These are phyloP conservation scores for Laburnicola sp. DNA, from an alignment of 2,329 filamentous ascomycete genomes.

Conservation along the genomic window DNA sequence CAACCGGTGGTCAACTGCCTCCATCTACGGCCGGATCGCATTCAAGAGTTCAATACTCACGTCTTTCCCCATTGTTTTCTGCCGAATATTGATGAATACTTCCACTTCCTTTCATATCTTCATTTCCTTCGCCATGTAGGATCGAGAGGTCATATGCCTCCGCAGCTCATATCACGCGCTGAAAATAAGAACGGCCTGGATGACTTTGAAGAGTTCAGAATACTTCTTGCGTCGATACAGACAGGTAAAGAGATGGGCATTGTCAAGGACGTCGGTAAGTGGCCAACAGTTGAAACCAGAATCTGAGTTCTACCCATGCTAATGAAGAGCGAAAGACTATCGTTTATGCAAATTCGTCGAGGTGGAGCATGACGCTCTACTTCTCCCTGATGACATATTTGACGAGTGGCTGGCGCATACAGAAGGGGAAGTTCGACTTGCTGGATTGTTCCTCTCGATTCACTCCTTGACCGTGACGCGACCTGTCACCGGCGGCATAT, in stretches of 20 bases:
- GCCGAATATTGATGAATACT: slow-evolving; percentile 45
- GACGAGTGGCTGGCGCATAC: slow-evolving; percentile 43
- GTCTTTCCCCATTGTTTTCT: slow-evolving; percentile 54
- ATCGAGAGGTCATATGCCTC: slow-evolving; percentile 21
- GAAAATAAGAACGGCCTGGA: slow-evolving; percentile 16
- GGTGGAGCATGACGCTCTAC: slow-evolving; percentile 47
- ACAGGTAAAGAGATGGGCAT: slow-evolving; percentile 53
- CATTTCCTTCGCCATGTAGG: slow-evolving; percentile 37
- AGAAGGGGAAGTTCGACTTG: slow-evolving; percentile 63
- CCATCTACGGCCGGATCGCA: slow-evolving; percentile 38
- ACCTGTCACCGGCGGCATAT: slow-evolving; percentile 65
- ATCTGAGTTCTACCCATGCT: not conserved
- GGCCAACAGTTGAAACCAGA: not conserved
- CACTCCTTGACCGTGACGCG: slow-evolving; percentile 74
- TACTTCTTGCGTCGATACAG: slow-evolving; percentile 47
- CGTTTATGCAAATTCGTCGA: slow-evolving; percentile 27
- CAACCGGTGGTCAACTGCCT: slow-evolving; percentile 42
- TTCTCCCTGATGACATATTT: slow-evolving; percentile 55
- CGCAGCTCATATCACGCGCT: slow-evolving; percentile 14
- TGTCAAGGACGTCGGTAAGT: slow-evolving; percentile 46
- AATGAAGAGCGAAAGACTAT: slow-evolving; percentile 24
- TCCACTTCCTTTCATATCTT: slow-evolving; percentile 46
- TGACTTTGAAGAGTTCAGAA: slow-evolving; percentile 33
- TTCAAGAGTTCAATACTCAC: slow-evolving; percentile 50
- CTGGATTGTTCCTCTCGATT: slow-evolving; percentile 80